phyloP scores from a whole-genome alignment of 1,284 basidiomycete genomes.

The Cyathus olla region DNA sequence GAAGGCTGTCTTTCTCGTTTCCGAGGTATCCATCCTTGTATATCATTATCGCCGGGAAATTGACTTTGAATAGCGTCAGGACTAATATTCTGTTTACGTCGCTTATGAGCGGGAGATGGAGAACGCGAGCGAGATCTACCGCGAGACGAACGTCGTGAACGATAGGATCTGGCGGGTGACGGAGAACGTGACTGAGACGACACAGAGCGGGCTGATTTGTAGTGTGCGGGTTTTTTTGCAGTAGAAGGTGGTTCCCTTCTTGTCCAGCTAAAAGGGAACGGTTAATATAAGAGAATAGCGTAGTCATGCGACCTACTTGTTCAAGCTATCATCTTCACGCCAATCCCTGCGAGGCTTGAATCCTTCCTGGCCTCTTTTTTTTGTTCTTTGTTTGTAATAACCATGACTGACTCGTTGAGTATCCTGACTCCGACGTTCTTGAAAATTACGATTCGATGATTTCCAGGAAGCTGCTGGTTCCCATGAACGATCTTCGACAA shows the following conservation, averaged over 20 bases:
- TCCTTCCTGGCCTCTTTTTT: constrained; percentile 46
- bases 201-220: constrained; percentile 54
- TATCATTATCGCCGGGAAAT: constrained; percentile 47
- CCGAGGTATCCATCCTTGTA: constrained; percentile 29
- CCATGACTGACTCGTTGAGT: constrained; percentile 45
- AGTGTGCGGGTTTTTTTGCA: constrained; percentile 43
- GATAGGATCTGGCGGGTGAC: constrained; percentile 71
- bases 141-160: constrained; percentile 72
- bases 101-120: constrained; percentile 64
- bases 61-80: constrained; percentile 51
- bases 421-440: constrained; percentile 40
- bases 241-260: constrained; percentile 53
- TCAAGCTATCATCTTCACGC: constrained; percentile 72
- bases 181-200: constrained; percentile 66
- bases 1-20: constrained; percentile 29
- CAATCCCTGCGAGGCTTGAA: constrained; percentile 66
- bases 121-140: constrained; percentile 73
- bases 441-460: constrained; percentile 48
- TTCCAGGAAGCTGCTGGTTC: constrained; percentile 75
- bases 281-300: constrained; percentile 11
- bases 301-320: constrained; percentile 63
- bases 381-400: constrained; percentile 36
- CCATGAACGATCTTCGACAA: constrained; percentile 63
- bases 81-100: constrained; percentile 61
- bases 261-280: constrained; percentile 56